Percentiles rank a stretch among this genome's conserved stretches.
phyloP scores from a whole-genome alignment of 1,284 basidiomycete species.

The Irpex sp. region DNA sequence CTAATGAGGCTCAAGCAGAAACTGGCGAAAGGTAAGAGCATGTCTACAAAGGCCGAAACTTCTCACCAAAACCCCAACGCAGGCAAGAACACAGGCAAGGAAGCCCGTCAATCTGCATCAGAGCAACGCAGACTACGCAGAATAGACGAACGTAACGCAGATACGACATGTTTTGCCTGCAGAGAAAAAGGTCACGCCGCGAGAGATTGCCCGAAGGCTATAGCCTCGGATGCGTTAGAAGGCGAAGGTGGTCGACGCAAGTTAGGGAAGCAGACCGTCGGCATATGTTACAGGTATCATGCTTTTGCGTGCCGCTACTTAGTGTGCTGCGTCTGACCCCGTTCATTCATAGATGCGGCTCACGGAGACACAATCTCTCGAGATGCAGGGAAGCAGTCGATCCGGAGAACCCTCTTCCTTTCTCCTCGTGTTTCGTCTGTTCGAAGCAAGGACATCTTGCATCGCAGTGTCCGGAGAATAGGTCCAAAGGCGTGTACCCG shows the following conservation, averaged over 20 bases:
- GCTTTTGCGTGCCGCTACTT: neutral
- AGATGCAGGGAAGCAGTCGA: constrained; percentile 69
- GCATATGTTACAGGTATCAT: constrained; percentile 79
- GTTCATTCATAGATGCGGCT: constrained; percentile 68
- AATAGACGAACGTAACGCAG: constrained; percentile 52
- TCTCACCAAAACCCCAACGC: neutral
- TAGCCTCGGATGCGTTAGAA: constrained; percentile 25
- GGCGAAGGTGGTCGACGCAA: constrained; percentile 26
- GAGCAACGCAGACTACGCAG: constrained; percentile 70
- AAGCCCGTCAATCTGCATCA: constrained; percentile 30
- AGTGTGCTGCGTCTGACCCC: neutral
- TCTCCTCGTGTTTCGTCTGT: constrained; percentile 92
- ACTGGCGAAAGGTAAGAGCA: neutral
- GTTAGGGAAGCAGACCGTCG: constrained; percentile 41
- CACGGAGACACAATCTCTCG: constrained; percentile 74
- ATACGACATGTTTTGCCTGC: constrained; percentile 86
- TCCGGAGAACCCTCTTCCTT: constrained; percentile 73
- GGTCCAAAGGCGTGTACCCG: constrained; percentile 81
- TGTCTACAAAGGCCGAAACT: neutral
- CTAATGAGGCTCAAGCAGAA: constrained; percentile 22
- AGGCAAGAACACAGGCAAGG: constrained; percentile 12
- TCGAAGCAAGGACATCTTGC: constrained; percentile 79
- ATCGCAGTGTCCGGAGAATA: constrained; percentile 78
- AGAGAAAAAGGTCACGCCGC: constrained; percentile 84
- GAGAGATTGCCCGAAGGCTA: constrained; percentile 71